Base-by-base conservation (phyloP, 2,329 filamentous ascomycete genomes). In the Pestalotiopsis sp. region DNA sequence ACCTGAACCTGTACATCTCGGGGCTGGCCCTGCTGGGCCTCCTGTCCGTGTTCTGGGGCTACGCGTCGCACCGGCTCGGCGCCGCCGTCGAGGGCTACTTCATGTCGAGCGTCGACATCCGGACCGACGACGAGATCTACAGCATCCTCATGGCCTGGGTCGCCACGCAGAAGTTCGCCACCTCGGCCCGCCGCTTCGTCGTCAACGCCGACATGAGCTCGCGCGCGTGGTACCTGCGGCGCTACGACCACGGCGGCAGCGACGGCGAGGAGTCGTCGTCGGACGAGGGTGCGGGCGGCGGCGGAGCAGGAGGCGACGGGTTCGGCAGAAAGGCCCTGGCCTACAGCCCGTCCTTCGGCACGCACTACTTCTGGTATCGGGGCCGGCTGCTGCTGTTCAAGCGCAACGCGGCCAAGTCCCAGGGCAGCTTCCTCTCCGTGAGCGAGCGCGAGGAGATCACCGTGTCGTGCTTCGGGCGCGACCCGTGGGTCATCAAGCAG, bases 71-170 rank as follows among this genome's bases (percentile, higher is more conserved):
- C 2, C 85, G 84, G 72, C 68, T 87, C 13, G 86, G 82, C 80
- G 76, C 78, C 1, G 77, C 85, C 52, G 71, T 90, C 38, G 82
- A 86, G 57, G 74, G 80, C 5, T 81, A 91, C 73, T 85, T 91
- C 73, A 89, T 92, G 83, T 91, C 88, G 3, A 88, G 86, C 1
- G 90, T 91, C 20, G 88, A 91, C 72, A 87, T 93, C 52, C 86
- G 89, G 59, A 85, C 88, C 36, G 90, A 93, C 68, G 91, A 93
- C 73, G 91, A 93, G 76, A 88, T 92, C 68, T 93, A 92, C 81
- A 90, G 90, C 75, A 91, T 92, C 74, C 75, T 93, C 56, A 92
- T 93, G 89, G 84, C 84, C 31, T 93, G 91, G 91, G 85, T 93
- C 2, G 85, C 90, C 1, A 79, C 82, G 41, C 91, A 93, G 77